Percentiles rank a stretch among this genome's conserved stretches.
Conservation (phyloP, 768 basidiomycete species). For the Inosperma sp. region DNA sequence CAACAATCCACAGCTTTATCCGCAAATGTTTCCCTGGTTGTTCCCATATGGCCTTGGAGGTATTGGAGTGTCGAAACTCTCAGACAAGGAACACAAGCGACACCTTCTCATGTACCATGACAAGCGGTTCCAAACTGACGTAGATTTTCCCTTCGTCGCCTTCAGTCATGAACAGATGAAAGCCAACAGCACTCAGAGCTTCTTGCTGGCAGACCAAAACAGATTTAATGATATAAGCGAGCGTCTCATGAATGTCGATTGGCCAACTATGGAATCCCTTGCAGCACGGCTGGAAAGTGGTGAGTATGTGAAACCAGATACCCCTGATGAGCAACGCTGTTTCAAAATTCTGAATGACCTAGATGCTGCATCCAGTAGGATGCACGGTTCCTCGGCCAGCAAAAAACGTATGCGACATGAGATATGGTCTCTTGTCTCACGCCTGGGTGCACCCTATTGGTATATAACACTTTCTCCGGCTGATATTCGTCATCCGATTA, state of each 20-base stretch:
- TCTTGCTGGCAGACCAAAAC: conserved; percentile 21
- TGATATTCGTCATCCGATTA: conserved; percentile 31
- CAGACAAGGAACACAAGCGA: conserved; percentile 23
- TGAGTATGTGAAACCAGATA: conserved; percentile 17
- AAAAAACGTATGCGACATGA: conserved; percentile 29
- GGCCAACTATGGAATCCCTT: conserved; percentile 16
- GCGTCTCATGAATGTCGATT: conserved; percentile 20
- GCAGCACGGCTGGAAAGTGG: conserved; percentile 19
- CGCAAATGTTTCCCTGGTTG: conserved; percentile 37
- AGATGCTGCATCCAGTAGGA: conserved; percentile 23
- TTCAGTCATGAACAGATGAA: conserved; percentile 40
- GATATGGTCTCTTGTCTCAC: conserved; percentile 22
- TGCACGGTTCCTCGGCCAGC: conserved; percentile 22
- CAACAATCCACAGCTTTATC: conserved; percentile 33
- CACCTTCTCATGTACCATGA: conserved; percentile 36
- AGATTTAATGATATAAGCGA: conserved; percentile 26
- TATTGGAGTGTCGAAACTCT: conserved; percentile 22
- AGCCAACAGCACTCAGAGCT: conserved; percentile 22
- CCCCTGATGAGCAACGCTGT: conserved; percentile 20
- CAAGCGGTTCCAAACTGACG: conserved; percentile 36
- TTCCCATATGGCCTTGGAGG: conserved; percentile 40
- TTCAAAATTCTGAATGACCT: conserved; percentile 24
- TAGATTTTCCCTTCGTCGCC: conserved; percentile 33
- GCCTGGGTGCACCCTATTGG: conserved; percentile 31
- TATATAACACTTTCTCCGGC: conserved; percentile 37